phyloP scores from a whole-genome alignment of 2,329 filamentous ascomycete genomes.

The Penicillium vulpinum region DNA sequence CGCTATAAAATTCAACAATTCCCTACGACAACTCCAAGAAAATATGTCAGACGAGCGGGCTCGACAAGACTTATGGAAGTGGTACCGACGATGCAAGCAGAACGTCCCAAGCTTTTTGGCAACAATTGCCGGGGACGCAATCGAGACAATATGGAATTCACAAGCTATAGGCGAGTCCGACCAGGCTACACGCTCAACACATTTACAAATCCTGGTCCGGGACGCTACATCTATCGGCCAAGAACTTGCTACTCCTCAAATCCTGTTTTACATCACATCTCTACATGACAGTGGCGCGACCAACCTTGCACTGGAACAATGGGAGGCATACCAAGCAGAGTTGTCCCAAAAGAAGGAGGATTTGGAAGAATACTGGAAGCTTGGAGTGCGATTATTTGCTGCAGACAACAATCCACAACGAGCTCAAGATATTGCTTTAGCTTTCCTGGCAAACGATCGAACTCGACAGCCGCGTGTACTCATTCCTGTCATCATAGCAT shows the following conservation, averaged over 20 bases:
- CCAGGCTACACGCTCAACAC: slow-evolving; percentile 55
- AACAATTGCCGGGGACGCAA: slow-evolving; percentile 60
- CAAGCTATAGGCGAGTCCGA: slow-evolving; percentile 46
- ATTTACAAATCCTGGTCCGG: slow-evolving; percentile 62
- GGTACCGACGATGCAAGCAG: slow-evolving; percentile 53
- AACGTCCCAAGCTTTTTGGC: slow-evolving; percentile 50
- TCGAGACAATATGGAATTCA: slow-evolving; percentile 68
- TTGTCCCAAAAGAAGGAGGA: slow-evolving; percentile 50
- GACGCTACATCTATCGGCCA: slow-evolving; percentile 65
- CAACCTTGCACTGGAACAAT: slow-evolving; percentile 61
- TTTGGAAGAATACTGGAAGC: slow-evolving; percentile 45
- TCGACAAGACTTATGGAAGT: slow-evolving; percentile 49
- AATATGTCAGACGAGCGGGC: slow-evolving; percentile 31
- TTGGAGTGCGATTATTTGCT: slow-evolving; percentile 54
- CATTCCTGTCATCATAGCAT: slow-evolving; percentile 69
- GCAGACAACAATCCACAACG: slow-evolving; percentile 48
- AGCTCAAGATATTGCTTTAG: slow-evolving; percentile 52
- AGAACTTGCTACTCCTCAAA: slow-evolving; percentile 57
- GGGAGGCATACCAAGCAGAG: slow-evolving; percentile 59
- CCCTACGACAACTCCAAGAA: slow-evolving; percentile 32
- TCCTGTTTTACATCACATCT: slow-evolving; percentile 67
- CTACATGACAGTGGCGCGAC: slow-evolving; percentile 64
- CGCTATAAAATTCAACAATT: slow-evolving; percentile 42
- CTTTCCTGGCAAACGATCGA: slow-evolving; percentile 43
- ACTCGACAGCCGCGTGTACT: slow-evolving; percentile 47